Evolutionary conservation across 176 grass and related monocot genomes (phyloP), one percentile per base, ranked within the genome.

Genomic region (Raddia guianensis): DNA sequence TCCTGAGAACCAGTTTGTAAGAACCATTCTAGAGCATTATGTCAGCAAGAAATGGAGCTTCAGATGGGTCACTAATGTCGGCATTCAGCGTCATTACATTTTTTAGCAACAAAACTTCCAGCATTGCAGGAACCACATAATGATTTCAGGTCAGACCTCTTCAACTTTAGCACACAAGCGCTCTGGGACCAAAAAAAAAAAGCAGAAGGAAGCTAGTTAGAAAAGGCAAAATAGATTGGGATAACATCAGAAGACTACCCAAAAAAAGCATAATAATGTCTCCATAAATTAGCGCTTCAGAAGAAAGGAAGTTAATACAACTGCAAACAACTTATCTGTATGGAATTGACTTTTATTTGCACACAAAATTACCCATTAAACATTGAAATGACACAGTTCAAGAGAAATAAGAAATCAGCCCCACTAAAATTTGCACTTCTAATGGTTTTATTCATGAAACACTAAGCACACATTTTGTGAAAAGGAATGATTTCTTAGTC

Each of bases 91-190:
- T 68, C 68, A 85, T 78, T 59, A 47, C 73, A 37, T 85, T 78
- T 78, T 65, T 33, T 40, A 40, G 15, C 58, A 86, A 66, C 83
- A 73, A 86, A 86, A 82, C 35, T 86, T 78, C 60, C 60, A 86
- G 10, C 52, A 68, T 66, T 78, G 45, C 49, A 61, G 78, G 66
- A 76, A 78, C 32, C 35, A 18, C 34, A 33, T 19, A 45, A 12
- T 37, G 42, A 63, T 73, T 74, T 70, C 78, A 19, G 63, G 65
- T 78, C 76, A 92, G 71, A 62, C 51, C 72, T 90, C 93, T 86
- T 97, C 93, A 81, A 75, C 82, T 90, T 91, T 93, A 21, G 86
- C 73, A 89, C 93, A 97, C 52, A 97, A 76, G 3, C 91, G 90
- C 73, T 97, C 91, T 97, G 76, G 43, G 40, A 40, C 37, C 1